These are phyloP conservation scores for Acer campestre DNA, from an alignment of 345 rosid species.

Conservation along the genomic window DNA sequence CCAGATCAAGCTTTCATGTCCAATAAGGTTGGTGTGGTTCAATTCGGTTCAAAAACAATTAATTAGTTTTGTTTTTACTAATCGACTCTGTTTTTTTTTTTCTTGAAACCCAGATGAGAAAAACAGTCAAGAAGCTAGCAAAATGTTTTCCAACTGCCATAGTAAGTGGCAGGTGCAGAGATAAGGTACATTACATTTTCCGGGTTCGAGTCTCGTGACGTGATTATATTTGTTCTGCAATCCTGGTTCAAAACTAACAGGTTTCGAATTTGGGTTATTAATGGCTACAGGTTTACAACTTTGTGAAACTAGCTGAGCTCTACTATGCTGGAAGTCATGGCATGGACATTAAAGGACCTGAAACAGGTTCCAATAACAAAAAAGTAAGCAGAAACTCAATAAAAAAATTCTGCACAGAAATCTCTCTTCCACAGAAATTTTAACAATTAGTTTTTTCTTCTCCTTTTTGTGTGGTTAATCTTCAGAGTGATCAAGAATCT, in stretches of 20 bases:
- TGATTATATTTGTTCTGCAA: background rate
- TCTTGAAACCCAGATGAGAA: slow-evolving; percentile 70
- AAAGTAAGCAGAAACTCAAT: slow-evolving; percentile 38
- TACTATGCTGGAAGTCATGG: slow-evolving; percentile 99
- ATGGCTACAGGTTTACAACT: slow-evolving; percentile 68
- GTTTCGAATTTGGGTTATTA: background rate
- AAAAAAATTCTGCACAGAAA: too few relatives aligned
- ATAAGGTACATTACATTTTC: slow-evolving; percentile 66
- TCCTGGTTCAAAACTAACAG: too few relatives aligned
- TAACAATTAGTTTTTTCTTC: background rate
- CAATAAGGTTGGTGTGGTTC: slow-evolving; percentile 48
- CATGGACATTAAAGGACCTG: slow-evolving; percentile 98
- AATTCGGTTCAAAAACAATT: too few relatives aligned
- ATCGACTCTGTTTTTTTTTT: background rate
- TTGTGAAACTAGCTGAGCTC: slow-evolving; percentile 79
- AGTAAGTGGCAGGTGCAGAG: slow-evolving; percentile 91
- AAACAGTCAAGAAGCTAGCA: slow-evolving; percentile 64
- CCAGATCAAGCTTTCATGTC: slow-evolving; percentile 98
- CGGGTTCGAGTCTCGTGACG: background rate
- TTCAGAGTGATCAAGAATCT: slow-evolving; percentile 46
- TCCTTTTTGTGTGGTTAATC: background rate
- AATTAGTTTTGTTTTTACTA: background rate
- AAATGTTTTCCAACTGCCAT: slow-evolving; percentile 86
- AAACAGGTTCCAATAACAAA: slow-evolving; percentile 50
- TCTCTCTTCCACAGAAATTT: background rate